A percentile compares a stretch with the other conserved stretches of the same genome.
phyloP scores from a whole-genome alignment of 305 asterid species.

The Fraxinus floribunda region DNA sequence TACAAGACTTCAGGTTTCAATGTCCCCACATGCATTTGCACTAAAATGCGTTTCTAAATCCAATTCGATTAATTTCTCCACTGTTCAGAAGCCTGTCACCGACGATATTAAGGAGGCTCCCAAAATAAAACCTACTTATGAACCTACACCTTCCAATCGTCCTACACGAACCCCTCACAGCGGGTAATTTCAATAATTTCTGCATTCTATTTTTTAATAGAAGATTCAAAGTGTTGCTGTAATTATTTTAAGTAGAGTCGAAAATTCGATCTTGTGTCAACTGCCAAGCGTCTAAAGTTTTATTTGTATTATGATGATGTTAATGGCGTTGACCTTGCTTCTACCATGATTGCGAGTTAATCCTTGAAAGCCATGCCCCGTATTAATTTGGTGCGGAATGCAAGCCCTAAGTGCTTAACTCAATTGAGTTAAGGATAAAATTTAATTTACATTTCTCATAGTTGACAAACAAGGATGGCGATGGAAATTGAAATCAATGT shows the following conservation, averaged over 20 bases:
- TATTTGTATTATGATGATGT: not conserved
- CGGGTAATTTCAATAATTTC: constrained; percentile 46
- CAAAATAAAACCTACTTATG: constrained; percentile 48
- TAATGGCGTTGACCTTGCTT: not conserved
- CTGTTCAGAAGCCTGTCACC: constrained; percentile 10
- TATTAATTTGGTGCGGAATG: not conserved
- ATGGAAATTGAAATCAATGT: not conserved
- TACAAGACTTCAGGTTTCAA: constrained; percentile 25
- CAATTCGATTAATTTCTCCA: constrained; percentile 30
- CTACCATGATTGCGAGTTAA: not conserved
- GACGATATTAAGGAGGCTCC: constrained; percentile 21
- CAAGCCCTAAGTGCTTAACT: not conserved
- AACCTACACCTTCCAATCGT: constrained; percentile 71
- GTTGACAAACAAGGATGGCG: not conserved
- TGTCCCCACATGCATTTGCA: constrained; percentile 23
- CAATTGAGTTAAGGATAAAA: not conserved
- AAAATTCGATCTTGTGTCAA: not conserved
- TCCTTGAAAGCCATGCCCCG: not conserved
- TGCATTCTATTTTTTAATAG: not conserved
- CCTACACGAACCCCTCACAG: constrained; percentile 91
- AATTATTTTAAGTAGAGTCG: not conserved
- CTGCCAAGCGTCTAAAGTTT: not conserved
- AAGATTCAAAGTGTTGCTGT: not conserved
- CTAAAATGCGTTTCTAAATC: constrained; percentile 38
- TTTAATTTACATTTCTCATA: not conserved